Conservation (phyloP, 1,284 basidiomycete species). For the Melampsora larici-populina region DNA sequence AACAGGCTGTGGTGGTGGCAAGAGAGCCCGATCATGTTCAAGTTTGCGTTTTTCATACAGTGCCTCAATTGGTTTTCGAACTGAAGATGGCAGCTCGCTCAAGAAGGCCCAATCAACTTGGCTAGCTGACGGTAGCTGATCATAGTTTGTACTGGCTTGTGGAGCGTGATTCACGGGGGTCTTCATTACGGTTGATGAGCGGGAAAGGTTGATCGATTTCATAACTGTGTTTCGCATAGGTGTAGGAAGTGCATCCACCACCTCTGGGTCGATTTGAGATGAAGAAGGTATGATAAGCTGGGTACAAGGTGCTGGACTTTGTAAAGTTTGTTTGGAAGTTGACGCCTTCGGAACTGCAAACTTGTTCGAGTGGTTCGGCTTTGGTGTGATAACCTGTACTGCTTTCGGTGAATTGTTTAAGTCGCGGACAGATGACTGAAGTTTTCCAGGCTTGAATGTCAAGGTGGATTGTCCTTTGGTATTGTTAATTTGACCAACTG, state of each 20-base stretch:
- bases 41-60: constrained; percentile 8
- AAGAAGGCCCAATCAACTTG: constrained; percentile 40
- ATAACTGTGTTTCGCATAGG: constrained; percentile 47
- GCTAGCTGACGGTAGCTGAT: constrained; percentile 23
- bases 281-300: constrained; percentile 48
- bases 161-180: constrained; percentile 1
- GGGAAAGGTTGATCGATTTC: constrained; percentile 3
- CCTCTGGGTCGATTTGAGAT: constrained; percentile 51
- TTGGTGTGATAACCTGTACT: constrained; percentile 6
- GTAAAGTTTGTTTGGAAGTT: constrained; percentile 14
- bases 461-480: constrained; percentile 23
- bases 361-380: too few species aligned
- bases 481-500: constrained; percentile 45
- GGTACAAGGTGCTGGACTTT: background rate
- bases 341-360: background rate
- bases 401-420: background rate
- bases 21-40: background rate
- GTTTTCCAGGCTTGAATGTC: constrained; percentile 1
- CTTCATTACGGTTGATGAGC: background rate
- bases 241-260: constrained; percentile 50
- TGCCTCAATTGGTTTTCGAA: constrained; percentile 32
- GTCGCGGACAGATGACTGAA: background rate
- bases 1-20: constrained; percentile 13
- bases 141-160: background rate
- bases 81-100: constrained; percentile 27